These are phyloP conservation scores for Sicyos baderoa DNA, from an alignment of 306 rosid species.

Conservation along the genomic window DNA sequence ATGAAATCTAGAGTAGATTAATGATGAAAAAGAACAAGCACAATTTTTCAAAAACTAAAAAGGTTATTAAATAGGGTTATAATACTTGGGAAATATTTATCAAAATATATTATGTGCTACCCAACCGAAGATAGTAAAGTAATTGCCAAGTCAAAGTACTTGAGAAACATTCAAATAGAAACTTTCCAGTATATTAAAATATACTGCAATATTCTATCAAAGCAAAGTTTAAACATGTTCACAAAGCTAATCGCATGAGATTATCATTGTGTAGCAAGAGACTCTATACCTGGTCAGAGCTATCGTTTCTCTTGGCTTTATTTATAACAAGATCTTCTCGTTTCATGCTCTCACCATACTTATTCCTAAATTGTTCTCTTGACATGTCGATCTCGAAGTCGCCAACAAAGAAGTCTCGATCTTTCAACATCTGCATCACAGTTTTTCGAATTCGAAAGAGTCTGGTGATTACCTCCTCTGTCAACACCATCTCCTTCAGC, in stretches of 20 bases:
- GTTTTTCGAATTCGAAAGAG: slow-evolving; percentile 48
- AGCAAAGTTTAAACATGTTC: background rate
- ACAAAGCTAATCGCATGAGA: background rate
- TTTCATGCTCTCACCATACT: slow-evolving; percentile 44
- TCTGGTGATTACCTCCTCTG: slow-evolving; percentile 46
- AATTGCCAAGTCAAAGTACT: background rate
- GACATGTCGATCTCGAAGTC: slow-evolving; percentile 61
- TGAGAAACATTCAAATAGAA: background rate
- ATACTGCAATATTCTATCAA: background rate
- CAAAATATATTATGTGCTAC: too few species aligned
- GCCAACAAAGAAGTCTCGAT: slow-evolving; percentile 43
- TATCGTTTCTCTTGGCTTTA: slow-evolving; percentile 43
- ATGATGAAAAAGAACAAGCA: too few species aligned
- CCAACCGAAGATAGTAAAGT: too few species aligned
- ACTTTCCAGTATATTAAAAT: background rate
- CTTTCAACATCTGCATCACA: slow-evolving; percentile 64
- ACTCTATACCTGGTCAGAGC: slow-evolving; percentile 37
- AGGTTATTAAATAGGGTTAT: too few species aligned
- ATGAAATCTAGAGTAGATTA: too few species aligned
- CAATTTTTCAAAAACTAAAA: too few species aligned
- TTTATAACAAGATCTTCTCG: slow-evolving; percentile 66
- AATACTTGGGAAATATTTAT: too few species aligned
- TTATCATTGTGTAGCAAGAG: background rate
- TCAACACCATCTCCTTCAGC: slow-evolving; percentile 35
- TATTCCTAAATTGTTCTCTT: slow-evolving; percentile 35